Base-by-base conservation (phyloP, 306 rosid species). In the Dalbergia oliveri region DNA sequence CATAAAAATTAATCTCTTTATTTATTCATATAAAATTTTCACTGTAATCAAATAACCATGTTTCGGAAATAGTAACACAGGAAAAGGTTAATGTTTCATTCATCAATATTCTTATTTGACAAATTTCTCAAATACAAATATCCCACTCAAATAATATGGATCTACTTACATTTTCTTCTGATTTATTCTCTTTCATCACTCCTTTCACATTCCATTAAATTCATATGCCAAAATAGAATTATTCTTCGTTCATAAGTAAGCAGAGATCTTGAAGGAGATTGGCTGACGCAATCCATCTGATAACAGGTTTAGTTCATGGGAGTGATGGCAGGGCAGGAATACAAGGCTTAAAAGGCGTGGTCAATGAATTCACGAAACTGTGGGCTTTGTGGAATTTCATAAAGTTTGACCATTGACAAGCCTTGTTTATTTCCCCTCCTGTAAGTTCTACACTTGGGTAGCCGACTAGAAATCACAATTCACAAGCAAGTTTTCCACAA, bases 371-470 rank as follows among this genome's bases (percentile, higher is more conserved):
- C 66, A 51, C 47, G 51, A 19, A 53, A 8, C 50, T 34, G 4
- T 62, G 41, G 49, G 11, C 54, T 67, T 78, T 67, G 67, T 77
- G 66, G 73, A 77, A 68, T 67, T 68, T 68, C 50, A 57, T 56
- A 4, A 66, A 51, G 57, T 66, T 67, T 78, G 82, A 66, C 75
- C 75, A 77, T 33, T 57, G 44, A 78, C 19, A 6, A 58, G 3
- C 61, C 16, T 68, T 69, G 19, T n/a, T 26, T 56, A 21, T 44
- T 67, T 78, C 68, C 13, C n/a, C 74, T 39, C 13, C 45, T 44
- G 41, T 5, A 54, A 23, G 18, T 62, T 61, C 19, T 62, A 11
- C 31, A 61, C 50, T n/a, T 16, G 21, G 7, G 69, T 75, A 62
- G 63, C 39, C 11, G 37, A 23, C 67, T 15, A 31, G 10, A 41